phyloP scores from a whole-genome alignment of 306 rosid genomes.

The Gastrolobium bilobum region DNA sequence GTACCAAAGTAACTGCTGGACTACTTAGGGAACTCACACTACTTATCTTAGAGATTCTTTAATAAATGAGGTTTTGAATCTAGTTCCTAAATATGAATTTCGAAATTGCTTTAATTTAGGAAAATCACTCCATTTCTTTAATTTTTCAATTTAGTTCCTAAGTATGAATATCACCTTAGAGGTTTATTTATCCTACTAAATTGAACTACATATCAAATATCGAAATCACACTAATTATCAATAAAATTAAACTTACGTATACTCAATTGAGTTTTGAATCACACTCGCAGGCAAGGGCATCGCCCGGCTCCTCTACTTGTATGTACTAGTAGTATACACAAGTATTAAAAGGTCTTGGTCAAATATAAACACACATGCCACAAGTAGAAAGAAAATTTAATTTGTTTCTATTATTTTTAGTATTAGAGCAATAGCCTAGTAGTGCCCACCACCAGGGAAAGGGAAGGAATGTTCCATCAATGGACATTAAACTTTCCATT shows the following conservation, averaged over 20 bases:
- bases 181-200: background rate
- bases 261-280: background rate
- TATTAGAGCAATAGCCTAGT: background rate
- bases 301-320: background rate
- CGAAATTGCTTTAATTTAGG: no score
- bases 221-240: background rate
- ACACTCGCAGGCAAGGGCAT: background rate
- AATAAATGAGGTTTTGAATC: no score
- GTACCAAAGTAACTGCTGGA: no score
- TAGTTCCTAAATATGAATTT: no score
- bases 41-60: no score
- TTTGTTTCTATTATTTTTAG: background rate
- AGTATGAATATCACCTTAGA: background rate
- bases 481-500: conserved; percentile 25
- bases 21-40: no score
- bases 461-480: conserved; percentile 4
- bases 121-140: no score
- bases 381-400: background rate
- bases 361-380: background rate
- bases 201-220: background rate
- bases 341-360: conserved; percentile 11
- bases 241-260: background rate
- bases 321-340: background rate
- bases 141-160: background rate
- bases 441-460: background rate